Evolutionary conservation across 1,284 basidiomycete species (phyloP).

Genomic region (Sanghuangporus weigelae): DNA sequence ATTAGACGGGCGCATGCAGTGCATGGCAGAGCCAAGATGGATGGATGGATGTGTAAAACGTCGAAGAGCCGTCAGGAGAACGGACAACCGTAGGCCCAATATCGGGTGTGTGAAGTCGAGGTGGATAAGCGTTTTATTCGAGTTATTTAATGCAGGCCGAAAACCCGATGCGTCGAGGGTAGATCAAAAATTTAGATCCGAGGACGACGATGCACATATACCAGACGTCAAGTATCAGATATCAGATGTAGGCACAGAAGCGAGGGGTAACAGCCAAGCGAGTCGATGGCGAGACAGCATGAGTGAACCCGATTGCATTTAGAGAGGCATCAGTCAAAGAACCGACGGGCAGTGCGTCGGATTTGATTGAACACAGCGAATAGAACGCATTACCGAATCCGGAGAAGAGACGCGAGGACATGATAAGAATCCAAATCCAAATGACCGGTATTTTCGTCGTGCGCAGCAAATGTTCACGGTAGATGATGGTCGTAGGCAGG

Average conservation of each 20-base stretch:
- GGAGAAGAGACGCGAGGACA: background rate
- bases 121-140: background rate
- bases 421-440: background rate
- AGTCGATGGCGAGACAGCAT: background rate
- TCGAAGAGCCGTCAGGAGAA: background rate
- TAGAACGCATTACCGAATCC: background rate
- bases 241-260: background rate
- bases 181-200: background rate
- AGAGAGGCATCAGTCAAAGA: constrained; percentile 10
- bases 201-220: background rate
- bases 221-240: background rate
- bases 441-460: background rate
- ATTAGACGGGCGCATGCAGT: background rate
- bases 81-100: background rate
- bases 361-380: background rate
- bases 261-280: background rate
- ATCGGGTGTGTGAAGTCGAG: background rate
- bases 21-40: background rate
- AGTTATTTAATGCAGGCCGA: background rate
- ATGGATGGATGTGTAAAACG: background rate
- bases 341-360: background rate
- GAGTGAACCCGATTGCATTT: background rate
- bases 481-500: background rate
- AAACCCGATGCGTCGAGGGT: background rate
- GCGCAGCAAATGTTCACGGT: background rate